Evolutionary conservation across 148 eudicot genomes (phyloP), one percentile per base, ranked within the genome.

Genomic region (Rhododendron mucronatum): DNA sequence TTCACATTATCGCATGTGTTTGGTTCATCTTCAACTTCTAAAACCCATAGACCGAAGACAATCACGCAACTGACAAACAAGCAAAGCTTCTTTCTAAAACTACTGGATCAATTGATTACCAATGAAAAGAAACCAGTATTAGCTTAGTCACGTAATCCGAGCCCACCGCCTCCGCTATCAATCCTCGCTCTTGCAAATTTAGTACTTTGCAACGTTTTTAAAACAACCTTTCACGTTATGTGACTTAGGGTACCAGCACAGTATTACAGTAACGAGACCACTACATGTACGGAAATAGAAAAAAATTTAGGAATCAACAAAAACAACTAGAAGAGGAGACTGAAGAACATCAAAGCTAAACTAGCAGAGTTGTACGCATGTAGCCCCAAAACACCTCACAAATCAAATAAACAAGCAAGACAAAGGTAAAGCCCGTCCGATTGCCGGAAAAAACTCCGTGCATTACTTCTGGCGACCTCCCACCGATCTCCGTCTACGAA

Each of bases 351-450:
- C 30, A 63, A 63, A 23, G 13, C 75, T 69, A 69, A 23, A 63
- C 69, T 63, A 0, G 69, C 69, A 63, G 11, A 63, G 23, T 23
- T 63, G 10, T 7, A 63, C 11, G 9, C 69, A 8, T 23, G 9
- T 63, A 50, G 45, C 33, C 18, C 14, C 45, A 12, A 48, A 21
- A 55, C 82, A 55, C 35, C 48, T 84, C 50, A 50, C 45, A 23
- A 37, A 1, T 76, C 69, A 53, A 75, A 75, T 37, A 23, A 78
- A 76, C 28, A 73, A 41, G 30, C 35, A 28, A 50, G 13, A 76
- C 2, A 84, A 39, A 63, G n/a, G 4, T 39, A 75, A 83, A 84
- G 53, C 33, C 39, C 41, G 76, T 80, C 83, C 85, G 84, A 83
- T 83, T 50, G 87, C 79, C 73, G 30, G 75, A 8, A 78, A 82